A percentile compares a stretch with the other conserved stretches of the same genome.
These are phyloP conservation scores for Skeletonema tropicum DNA, from an alignment of 108 stramenopile species.

Conservation along the genomic window DNA sequence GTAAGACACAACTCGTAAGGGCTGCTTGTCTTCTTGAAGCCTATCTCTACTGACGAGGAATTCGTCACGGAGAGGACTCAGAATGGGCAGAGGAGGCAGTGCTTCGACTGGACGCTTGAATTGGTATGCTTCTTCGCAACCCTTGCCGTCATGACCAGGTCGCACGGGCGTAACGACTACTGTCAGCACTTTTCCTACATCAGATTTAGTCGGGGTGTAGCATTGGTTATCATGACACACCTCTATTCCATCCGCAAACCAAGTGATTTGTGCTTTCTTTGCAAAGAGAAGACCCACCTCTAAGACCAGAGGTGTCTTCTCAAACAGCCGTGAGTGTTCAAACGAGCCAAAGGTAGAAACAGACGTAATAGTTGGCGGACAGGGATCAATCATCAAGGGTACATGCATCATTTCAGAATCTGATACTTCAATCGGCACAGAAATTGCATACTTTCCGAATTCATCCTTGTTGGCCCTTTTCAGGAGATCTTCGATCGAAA, in stretches of 20 bases:
- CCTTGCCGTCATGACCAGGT: constrained; percentile 39
- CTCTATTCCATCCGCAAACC: constrained; percentile 56
- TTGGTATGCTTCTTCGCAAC: constrained; percentile 43
- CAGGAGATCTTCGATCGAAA: constrained; percentile 26
- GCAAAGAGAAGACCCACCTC: constrained; percentile 51
- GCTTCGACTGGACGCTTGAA: constrained; percentile 30
- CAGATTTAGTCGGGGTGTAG: constrained; percentile 29
- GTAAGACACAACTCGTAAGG: constrained; percentile 68
- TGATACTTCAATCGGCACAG: constrained; percentile 13
- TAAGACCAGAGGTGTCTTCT: constrained; percentile 58
- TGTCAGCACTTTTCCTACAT: constrained; percentile 39
- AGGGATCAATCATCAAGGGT: constrained; percentile 43
- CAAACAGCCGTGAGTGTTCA: constrained; percentile 51
- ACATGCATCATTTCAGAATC: constrained; percentile 14
- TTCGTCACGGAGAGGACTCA: constrained; percentile 40
- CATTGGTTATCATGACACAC: constrained; percentile 28
- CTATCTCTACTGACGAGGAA: constrained; percentile 1
- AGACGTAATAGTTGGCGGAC: constrained; percentile 60
- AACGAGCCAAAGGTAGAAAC: constrained; percentile 71
- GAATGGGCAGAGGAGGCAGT: constrained; percentile 37
- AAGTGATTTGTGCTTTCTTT: constrained; percentile 50
- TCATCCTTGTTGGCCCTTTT: constrained; percentile 4
- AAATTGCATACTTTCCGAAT: constrained; percentile 23
- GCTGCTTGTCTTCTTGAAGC: constrained; percentile 8
- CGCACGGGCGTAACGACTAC: constrained; percentile 37